Conservation (phyloP, 495 filamentous ascomycete species). For the Annulohypoxylon bovei region DNA sequence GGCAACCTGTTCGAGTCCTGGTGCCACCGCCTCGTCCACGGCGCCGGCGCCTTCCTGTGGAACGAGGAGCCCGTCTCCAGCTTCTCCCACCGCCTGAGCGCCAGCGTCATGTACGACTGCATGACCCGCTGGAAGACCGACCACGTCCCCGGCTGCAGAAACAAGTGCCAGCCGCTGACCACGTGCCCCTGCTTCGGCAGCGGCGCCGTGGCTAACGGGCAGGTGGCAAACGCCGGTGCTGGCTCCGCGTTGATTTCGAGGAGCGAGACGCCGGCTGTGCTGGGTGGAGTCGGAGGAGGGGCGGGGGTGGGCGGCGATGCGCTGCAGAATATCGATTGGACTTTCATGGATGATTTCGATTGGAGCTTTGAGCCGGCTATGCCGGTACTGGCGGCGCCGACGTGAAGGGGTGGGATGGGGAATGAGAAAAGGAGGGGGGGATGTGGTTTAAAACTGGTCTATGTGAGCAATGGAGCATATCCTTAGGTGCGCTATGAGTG, state of each 20-base stretch:
- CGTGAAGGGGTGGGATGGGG: not conserved
- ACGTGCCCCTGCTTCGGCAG: not conserved
- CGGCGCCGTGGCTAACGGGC: not conserved
- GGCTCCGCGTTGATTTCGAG: not conserved
- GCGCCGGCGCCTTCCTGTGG: not conserved
- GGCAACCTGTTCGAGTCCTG: constrained; percentile 50
- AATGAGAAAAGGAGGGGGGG: not conserved
- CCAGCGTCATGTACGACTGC: constrained; percentile 54
- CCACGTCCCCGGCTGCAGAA: constrained; percentile 3
- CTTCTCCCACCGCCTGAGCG: constrained; percentile 50
- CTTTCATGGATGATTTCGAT: constrained; percentile 59
- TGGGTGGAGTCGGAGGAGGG: not conserved
- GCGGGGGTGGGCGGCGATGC: constrained; percentile 36
- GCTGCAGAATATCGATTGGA: constrained; percentile 54
- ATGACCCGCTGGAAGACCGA: constrained; percentile 53
- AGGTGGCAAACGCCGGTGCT: not conserved
- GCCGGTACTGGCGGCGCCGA: constrained; percentile 27
- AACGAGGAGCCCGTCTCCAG: constrained; percentile 43
- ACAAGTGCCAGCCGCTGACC: not conserved
- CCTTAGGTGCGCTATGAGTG: too few relatives aligned
- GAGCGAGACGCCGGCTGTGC: constrained; percentile 4
- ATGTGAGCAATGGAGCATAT: not conserved
- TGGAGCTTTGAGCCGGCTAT: constrained; percentile 52
- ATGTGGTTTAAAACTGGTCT: not conserved
- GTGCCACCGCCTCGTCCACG: constrained; percentile 20